phyloP scores from a whole-genome alignment of 1,284 basidiomycete species.

The Rhodotorula sp. region DNA sequence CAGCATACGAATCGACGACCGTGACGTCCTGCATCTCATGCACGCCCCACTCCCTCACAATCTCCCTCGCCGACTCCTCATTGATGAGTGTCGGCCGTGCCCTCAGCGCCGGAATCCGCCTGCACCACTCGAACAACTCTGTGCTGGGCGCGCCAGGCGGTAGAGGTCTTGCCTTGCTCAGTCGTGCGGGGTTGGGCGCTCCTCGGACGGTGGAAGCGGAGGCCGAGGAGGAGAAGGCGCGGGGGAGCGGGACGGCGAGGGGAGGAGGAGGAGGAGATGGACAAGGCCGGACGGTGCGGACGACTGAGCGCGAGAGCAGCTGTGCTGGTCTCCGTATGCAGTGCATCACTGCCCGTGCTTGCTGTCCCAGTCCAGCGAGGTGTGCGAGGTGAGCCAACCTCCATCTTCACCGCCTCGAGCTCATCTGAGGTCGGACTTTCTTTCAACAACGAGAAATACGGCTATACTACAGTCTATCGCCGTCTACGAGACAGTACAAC shows the following conservation, averaged over 20 bases:
- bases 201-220: not conserved
- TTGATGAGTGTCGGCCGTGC: constrained; percentile 32
- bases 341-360: not conserved
- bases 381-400: too few species aligned
- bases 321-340: not conserved
- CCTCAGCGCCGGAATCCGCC: constrained; percentile 13
- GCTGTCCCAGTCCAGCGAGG: too few species aligned
- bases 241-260: not conserved
- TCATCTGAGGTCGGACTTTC: not conserved
- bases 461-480: not conserved
- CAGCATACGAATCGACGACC: constrained; percentile 33
- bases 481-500: not conserved
- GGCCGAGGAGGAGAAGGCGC: not conserved
- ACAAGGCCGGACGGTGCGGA: not conserved
- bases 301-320: not conserved
- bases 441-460: not conserved
- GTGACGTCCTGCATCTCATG: constrained; percentile 36
- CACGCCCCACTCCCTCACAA: constrained; percentile 36
- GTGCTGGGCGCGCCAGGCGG: constrained; percentile 5
- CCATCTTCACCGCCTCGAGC: not conserved
- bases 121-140: constrained; percentile 14
- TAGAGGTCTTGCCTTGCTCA: not conserved
- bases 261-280: not conserved
- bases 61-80: constrained; percentile 28
- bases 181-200: not conserved